Conservation (phyloP, 2,329 filamentous ascomycete genomes). For the Albophoma yamanashiensis region DNA sequence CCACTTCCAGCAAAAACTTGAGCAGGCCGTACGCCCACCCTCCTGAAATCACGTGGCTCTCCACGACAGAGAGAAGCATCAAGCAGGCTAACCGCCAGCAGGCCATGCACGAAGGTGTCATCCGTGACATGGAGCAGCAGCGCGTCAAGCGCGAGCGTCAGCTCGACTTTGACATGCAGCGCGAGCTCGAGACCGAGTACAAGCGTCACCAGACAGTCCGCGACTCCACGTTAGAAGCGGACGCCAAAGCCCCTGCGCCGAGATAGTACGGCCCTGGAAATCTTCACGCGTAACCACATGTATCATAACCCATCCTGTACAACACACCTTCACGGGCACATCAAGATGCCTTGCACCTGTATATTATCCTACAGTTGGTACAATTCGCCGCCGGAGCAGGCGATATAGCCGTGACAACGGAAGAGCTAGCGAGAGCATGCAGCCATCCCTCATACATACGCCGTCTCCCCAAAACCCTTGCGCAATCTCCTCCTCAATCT, state of each 20-base stretch:
- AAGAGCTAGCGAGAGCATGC: background rate
- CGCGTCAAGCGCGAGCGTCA: constrained; percentile 82
- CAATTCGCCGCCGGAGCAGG: constrained; percentile 4
- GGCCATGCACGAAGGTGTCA: constrained; percentile 93
- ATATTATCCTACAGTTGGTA: constrained; percentile 10
- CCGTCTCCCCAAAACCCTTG: constrained; percentile 2
- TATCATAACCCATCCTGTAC: constrained; percentile 1
- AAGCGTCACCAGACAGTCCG: constrained; percentile 75
- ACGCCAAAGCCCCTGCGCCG: constrained; percentile 5
- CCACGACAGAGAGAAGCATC: background rate
- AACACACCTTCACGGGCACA: constrained; percentile 1
- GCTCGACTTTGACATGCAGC: constrained; percentile 90
- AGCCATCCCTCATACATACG: constrained; percentile 7
- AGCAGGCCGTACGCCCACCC: constrained; percentile 66
- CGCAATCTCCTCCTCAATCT: background rate
- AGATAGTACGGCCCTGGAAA: constrained; percentile 9
- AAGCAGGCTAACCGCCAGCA: constrained; percentile 20
- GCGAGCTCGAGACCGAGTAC: constrained; percentile 76
- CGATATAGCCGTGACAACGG: background rate
- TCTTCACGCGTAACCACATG: background rate
- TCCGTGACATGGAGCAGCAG: constrained; percentile 92
- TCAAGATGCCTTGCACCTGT: background rate
- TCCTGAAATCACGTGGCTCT: background rate
- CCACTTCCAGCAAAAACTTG: constrained; percentile 76
- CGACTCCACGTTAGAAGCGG: constrained; percentile 17